phyloP scores from a whole-genome alignment of 805 yeast genomes.

The Saccharomycopsis lassenensis region DNA sequence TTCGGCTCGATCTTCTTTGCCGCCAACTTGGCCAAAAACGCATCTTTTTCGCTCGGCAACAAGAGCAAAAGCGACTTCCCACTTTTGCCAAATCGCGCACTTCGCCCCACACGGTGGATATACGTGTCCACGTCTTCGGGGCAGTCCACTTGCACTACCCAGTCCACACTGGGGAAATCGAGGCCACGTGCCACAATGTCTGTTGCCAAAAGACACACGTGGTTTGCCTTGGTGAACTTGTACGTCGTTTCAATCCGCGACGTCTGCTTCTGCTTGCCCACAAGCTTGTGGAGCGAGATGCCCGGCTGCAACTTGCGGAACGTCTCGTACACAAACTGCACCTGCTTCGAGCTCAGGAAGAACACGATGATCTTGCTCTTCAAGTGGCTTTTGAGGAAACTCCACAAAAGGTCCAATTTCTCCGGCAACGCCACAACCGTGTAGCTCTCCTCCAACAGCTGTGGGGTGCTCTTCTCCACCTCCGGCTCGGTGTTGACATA shows the following conservation, averaged over 20 bases:
- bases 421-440: conserved; percentile 62
- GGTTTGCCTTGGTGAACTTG: conserved; percentile 67
- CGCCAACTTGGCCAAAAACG: conserved; percentile 53
- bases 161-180: conserved; percentile 86
- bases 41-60: conserved; percentile 74
- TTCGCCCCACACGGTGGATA: conserved; percentile 84
- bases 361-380: conserved; percentile 75
- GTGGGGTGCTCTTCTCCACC: conserved; percentile 50
- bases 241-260: conserved; percentile 73
- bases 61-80: conserved; percentile 79
- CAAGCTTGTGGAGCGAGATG: conserved; percentile 72
- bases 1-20: conserved; percentile 58
- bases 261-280: conserved; percentile 87
- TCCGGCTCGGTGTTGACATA: conserved; percentile 40
- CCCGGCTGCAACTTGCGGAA: conserved; percentile 88
- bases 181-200: conserved; percentile 89
- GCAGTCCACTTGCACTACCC: conserved; percentile 90
- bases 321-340: conserved; percentile 78
- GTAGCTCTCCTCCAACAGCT: conserved; percentile 74
- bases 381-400: conserved; percentile 74
- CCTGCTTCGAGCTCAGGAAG: conserved; percentile 81
- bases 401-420: conserved; percentile 77
- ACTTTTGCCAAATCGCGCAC: conserved; percentile 75
- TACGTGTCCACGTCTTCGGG: conserved; percentile 87
- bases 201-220: conserved; percentile 78